Evolutionary conservation across 1,284 basidiomycete species (phyloP), one percentile per base, ranked within the genome.

Genomic region (Austroboletus niveus): DNA sequence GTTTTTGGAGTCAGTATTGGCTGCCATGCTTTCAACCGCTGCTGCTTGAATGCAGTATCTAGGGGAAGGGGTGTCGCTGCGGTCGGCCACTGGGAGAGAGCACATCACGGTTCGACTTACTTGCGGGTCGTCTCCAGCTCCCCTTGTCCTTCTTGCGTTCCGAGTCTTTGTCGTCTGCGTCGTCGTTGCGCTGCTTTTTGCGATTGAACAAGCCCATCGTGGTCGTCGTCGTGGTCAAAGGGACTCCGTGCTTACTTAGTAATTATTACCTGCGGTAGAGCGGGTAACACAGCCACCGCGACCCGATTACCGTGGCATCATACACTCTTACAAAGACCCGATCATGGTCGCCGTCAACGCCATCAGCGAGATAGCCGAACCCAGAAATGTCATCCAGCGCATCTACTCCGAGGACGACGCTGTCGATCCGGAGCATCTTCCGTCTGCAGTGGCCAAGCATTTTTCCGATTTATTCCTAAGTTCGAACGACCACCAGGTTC

Each of bases 11-110:
- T 98, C 40, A 99, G 81, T 68, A 99, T 98, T 17, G 97, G 97
- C 79, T 99, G 97, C 97, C 97, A 99, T 64, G 97, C 97, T 76
- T 98, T 98, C 67, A 99, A 82, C 52, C 97, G 91, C 73, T 99
- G 97, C 72, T 99, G 97, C 76, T 98, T 98, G 84, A 98, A 98
- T 42, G 96, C 96, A 47, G 96, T 99, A 74, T 98, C 94, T 83
- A 55, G 31, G 22, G 22, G 31, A 49, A 42, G 41, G 45, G 27
- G 27, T n/a, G 47, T 44, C 54, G 46, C 58, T 57, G 56, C 54
- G 63, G 64, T 66, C 51, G 43, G 51, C 38, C 22, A 27, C 45
- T 45, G 47, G 36, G 46, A 48, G 49, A n/a, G 56, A 42, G 14
- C n/a, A 38, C 8, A 15, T 31, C 15, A 51, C 32, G 17, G 42